Conservation (phyloP, 2,329 filamentous ascomycete species). For the Hymenoscyphus albidus region DNA sequence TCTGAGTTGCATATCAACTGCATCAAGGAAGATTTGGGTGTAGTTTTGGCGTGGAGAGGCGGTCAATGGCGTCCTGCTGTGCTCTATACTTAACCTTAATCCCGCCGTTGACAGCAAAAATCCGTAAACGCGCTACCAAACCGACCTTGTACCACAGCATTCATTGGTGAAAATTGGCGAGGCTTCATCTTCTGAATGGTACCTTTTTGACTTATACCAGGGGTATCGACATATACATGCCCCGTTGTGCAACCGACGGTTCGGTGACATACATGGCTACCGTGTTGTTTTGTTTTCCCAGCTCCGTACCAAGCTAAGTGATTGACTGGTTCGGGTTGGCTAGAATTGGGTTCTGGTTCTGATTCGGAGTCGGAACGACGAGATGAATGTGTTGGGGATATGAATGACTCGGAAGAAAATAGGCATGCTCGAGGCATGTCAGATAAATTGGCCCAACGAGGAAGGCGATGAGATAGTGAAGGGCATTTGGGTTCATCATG, state of each 20-base stretch:
- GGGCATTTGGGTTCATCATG: neutral
- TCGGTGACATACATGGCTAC: neutral
- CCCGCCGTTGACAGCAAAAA: neutral
- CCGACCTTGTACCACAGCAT: neutral
- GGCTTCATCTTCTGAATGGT: neutral
- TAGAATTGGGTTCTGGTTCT: neutral
- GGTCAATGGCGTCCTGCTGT: neutral
- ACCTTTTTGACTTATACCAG: neutral
- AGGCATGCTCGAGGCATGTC: neutral
- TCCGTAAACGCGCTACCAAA: neutral
- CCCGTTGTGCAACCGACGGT: neutral
- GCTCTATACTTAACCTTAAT: slow-evolving; percentile 1
- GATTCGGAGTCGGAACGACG: neutral
- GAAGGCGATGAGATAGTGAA: neutral
- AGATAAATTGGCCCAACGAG: neutral
- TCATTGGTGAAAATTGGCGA: slow-evolving; percentile 1
- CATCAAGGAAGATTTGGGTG: neutral
- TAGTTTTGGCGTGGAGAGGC: neutral
- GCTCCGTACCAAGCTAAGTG: neutral
- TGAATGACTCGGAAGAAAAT: neutral
- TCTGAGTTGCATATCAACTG: neutral
- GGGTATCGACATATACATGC: neutral
- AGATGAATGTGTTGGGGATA: neutral
- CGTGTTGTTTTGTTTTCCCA: neutral
- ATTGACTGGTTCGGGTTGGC: neutral